Evolutionary conservation across 495 filamentous ascomycete genomes (phyloP), one percentile per base, ranked within the genome.

Genomic region (Penicillium antarcticum): DNA sequence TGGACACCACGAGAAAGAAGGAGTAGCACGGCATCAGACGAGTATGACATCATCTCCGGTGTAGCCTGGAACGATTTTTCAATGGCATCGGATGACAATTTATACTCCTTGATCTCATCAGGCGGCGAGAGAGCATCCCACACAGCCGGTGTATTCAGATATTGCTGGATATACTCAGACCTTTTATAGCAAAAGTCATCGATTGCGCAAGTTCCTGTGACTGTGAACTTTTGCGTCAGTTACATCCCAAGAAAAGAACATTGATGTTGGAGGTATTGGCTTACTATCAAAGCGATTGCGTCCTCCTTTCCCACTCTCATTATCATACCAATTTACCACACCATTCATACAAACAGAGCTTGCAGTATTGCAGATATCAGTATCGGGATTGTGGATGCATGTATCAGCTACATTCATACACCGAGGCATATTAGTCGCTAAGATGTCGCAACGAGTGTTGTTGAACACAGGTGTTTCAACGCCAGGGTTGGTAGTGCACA

Each of bases 211-310:
- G 66, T 59, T 2, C 51, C 53, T 1, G 67, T 71, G 51, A 76
- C 70, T 73, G 19, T 40, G 5, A 16, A 18, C 5, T 5, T 13
- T 24, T 14, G 6, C 1, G 10, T 52, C 31, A 52, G 23, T 14
- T 18, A 24, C 11, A 24, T 17, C 6, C 21, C 21, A 31, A 16
- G 39, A 7, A 61, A 31, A 11, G 5, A 5, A 32, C 9, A 12
- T 42, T 34, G 23, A 4, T 24, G 21, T 43, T 10, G 26, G 5
- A 10, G 26, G 9, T 8, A 8, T 29, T 29, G 5, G 1, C 66
- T 56, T 60, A 73, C 70, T 72, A 49, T 77, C 67, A 32, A 71
- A 77, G 12, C 67, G 52, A 50, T 75, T 74, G 7, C 73, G 63
- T 3, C 68, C 71, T 3, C 72, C 72, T 2, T 39, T 38, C 10